phyloP scores from a whole-genome alignment of 257 asterid species.

The Jacaranda copaia region DNA sequence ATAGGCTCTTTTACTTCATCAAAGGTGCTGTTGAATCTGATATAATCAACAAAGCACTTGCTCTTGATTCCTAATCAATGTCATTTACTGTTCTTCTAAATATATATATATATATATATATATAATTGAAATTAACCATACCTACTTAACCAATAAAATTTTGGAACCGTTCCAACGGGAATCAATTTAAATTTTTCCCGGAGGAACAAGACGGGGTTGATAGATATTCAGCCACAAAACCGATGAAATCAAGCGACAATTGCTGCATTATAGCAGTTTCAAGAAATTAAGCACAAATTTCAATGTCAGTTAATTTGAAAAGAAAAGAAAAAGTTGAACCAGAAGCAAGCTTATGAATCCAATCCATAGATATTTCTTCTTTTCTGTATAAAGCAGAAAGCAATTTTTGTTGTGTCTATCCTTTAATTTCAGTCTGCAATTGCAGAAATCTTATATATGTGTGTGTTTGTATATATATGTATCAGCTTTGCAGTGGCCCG shows the following conservation, averaged over 20 bases:
- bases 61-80: no score
- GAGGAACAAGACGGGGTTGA: neutral
- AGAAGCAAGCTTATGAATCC: neutral
- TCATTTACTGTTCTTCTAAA: no score
- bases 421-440: slow-evolving; percentile 27
- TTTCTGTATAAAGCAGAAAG: slow-evolving; percentile 27
- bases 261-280: slow-evolving; percentile 39
- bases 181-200: slow-evolving; percentile 14
- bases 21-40: no score
- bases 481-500: slow-evolving; percentile 39
- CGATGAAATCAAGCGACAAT: slow-evolving; percentile 36
- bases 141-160: neutral
- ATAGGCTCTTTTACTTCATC: no score
- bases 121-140: neutral
- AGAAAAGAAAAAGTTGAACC: neutral
- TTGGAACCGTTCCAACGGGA: slow-evolving; percentile 27
- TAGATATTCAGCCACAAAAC: slow-evolving; percentile 28
- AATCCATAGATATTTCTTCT: neutral
- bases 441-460: slow-evolving; percentile 6
- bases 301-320: slow-evolving; percentile 19
- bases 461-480: neutral
- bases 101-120: no score
- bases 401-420: slow-evolving; percentile 34
- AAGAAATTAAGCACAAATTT: slow-evolving; percentile 42
- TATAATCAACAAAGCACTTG: no score